Evolutionary conservation across 1,284 basidiomycete genomes (phyloP), one percentile per base, ranked within the genome.

Genomic region (Microbotryum scabiosae): DNA sequence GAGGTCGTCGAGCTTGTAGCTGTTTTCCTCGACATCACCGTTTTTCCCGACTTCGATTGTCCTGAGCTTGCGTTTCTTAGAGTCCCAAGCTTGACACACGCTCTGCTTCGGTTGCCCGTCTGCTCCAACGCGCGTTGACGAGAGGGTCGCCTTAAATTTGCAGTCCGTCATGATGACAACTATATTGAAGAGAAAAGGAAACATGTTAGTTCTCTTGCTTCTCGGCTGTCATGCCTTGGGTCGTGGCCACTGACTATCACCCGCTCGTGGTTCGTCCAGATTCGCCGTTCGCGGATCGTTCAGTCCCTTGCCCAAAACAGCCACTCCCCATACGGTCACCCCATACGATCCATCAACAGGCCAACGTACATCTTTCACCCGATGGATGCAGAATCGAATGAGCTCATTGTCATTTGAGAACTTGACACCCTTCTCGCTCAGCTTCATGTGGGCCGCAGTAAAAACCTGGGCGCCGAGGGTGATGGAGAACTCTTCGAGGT

Each of bases 1-100:
- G 69, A 94, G 74, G 78, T 94, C 91, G 56, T 94, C 90, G 71
- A 92, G 76, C 56, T 87, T 81, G 76, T 93, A 90, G 68, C 86
- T 90, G 28, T 83, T 85, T 56, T 81, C 82, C 71, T 92, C 90
- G 30, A 90, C 84, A 60, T 82, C 84, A 82, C 85, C 73, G 49
- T 48, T 64, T 62, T 51, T 69, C 57, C 44, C 56, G 32, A 59
- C 88, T 74, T 93, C 88, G 74, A 85, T 84, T 48, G 87, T 84
- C 72, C 80, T 82, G 56, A 91, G 77, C 78, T 94, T 96, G 65
- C 81, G 82, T 79, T 92, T 93, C 80, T 86, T 88, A 64, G 78
- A 76, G 71, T 93, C 91, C 71, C 85, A 87, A 69, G 93, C 91
- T 51, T 79, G 80, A 36, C 94, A 82, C 36, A 96, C 77, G 10